phyloP scores from a whole-genome alignment of 2,329 filamentous ascomycete genomes.

The Fusarium coicis region DNA sequence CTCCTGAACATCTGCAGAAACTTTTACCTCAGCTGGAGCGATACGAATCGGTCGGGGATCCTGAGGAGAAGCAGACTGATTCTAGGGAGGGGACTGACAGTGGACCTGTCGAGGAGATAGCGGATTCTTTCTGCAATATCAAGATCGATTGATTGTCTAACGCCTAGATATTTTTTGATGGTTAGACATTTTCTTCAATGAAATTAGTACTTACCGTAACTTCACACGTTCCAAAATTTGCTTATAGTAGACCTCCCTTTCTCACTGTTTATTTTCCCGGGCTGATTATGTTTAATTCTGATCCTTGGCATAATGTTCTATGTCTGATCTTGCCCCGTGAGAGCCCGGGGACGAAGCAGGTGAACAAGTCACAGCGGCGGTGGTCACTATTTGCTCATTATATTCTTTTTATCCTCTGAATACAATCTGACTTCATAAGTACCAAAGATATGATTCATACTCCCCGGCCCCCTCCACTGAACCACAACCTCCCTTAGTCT shows the following conservation, averaged over 20 bases:
- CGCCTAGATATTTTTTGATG: not conserved
- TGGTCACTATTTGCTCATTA: too few species aligned
- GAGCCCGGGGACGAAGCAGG: too few species aligned
- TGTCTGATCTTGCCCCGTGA: too few species aligned
- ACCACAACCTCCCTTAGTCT: rapidly evolving
- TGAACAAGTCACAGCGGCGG: too few species aligned
- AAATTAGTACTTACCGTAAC: not conserved
- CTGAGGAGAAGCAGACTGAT: not conserved
- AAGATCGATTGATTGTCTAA: not conserved
- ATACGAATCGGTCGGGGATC: rapidly evolving
- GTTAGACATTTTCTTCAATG: not conserved
- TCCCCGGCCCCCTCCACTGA: rapidly evolving
- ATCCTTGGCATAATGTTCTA: too few species aligned
- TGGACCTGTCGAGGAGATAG: rapidly evolving
- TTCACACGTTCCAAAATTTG: too few species aligned
- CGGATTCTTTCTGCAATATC: not conserved
- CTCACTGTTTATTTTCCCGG: too few species aligned
- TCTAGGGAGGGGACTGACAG: rapidly evolving
- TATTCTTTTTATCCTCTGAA: too few species aligned
- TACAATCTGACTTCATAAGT: too few species aligned
- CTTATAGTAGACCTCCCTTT: too few species aligned
- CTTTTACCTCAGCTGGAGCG: rapidly evolving
- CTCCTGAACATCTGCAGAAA: not conserved
- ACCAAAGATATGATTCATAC: not conserved
- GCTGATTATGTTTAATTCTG: too few species aligned